Evolutionary conservation across 1,139 yeast species (phyloP).

Genomic region (Suhomyces bribrorum): DNA sequence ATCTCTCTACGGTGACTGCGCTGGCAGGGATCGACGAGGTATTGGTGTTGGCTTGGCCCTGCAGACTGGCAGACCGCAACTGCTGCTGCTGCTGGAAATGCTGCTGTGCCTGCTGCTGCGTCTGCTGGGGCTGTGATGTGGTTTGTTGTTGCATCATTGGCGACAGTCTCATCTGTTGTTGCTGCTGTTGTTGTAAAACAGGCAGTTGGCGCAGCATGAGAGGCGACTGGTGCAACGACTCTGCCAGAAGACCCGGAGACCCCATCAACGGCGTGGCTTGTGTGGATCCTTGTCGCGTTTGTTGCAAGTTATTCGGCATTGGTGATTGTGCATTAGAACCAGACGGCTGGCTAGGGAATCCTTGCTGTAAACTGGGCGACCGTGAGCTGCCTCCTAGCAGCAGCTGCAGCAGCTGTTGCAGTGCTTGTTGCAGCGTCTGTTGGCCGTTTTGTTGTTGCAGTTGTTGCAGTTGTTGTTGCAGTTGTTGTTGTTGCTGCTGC

Average conservation of each 20-base stretch:
- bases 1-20: conserved; percentile 42
- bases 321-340: conserved; percentile 7
- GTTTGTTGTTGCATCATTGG: conserved; percentile 12
- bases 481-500: conserved; percentile 12
- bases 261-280: conserved; percentile 17
- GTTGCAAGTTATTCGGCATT: conserved; percentile 5
- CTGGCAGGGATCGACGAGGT: conserved; percentile 23
- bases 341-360: conserved; percentile 1
- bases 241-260: conserved; percentile 9
- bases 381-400: conserved; percentile 5
- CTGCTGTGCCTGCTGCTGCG: conserved; percentile 14
- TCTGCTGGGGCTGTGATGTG: conserved; percentile 9
- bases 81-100: conserved; percentile 13
- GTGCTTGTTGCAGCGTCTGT: conserved; percentile 9
- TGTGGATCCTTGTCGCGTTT: conserved; percentile 13
- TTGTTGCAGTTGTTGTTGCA: conserved; percentile 6
- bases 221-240: conserved; percentile 16
- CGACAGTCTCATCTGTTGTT: conserved; percentile 10
- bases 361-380: conserved; percentile 1
- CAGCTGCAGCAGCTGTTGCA: conserved; percentile 7
- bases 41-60: conserved; percentile 2
- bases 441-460: conserved; percentile 5
- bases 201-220: conserved; percentile 14
- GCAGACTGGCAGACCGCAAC: conserved; percentile 2
- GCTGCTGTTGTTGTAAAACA: conserved; percentile 10